Evolutionary conservation across 2,329 filamentous ascomycete genomes (phyloP).

Genomic region (Aspergillus caelatus): DNA sequence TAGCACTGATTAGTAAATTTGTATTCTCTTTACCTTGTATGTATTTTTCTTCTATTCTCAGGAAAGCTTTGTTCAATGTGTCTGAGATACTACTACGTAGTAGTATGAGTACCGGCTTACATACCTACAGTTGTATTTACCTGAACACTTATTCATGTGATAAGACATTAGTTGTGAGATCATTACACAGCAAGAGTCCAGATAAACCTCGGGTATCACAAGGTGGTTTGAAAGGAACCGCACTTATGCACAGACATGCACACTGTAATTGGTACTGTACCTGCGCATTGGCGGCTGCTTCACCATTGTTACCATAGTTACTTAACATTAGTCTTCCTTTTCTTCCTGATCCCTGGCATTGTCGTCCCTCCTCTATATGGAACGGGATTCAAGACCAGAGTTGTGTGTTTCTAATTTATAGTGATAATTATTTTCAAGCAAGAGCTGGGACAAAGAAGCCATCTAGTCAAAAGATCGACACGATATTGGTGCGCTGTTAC

Average conservation of each 20-base stretch:
- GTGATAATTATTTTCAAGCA: neutral
- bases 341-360: neutral
- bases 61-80: neutral
- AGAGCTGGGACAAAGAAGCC: neutral
- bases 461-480: slow-evolving; percentile 12
- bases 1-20: neutral
- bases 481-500: slow-evolving; percentile 37
- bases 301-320: neutral
- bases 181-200: neutral
- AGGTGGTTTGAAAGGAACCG: neutral
- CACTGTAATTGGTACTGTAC: neutral
- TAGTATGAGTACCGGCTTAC: no score
- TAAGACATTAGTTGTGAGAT: neutral
- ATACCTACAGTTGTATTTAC: neutral
- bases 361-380: neutral
- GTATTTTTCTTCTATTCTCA: neutral
- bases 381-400: neutral
- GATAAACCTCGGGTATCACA: neutral
- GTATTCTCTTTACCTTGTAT: neutral
- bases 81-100: neutral
- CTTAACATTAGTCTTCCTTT: neutral
- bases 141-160: neutral
- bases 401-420: neutral
- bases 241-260: neutral
- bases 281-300: neutral